Evolutionary conservation across 495 filamentous ascomycete genomes (phyloP).

Genomic region (Xylona heveae): DNA sequence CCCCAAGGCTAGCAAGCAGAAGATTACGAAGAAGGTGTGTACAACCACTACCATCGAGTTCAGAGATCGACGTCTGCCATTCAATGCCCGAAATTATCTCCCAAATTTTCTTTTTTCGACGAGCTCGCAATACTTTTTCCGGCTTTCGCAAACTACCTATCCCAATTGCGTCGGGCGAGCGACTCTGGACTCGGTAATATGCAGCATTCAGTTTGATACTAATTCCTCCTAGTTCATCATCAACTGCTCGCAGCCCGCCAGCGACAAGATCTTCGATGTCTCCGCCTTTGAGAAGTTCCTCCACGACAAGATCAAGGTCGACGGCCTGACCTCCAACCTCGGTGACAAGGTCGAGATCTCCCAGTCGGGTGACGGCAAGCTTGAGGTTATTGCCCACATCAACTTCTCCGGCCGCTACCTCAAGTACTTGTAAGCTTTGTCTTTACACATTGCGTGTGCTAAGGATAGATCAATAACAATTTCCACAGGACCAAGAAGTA

Average conservation of each 20-base stretch:
- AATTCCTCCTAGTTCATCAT: constrained; percentile 61
- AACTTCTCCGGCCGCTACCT: constrained; percentile 96
- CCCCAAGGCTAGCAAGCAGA: constrained; percentile 38
- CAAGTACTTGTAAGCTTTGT: constrained; percentile 78
- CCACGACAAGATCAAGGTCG: constrained; percentile 98
- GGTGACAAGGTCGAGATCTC: constrained; percentile 83
- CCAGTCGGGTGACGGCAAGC: constrained; percentile 81
- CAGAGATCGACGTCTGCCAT: no score
- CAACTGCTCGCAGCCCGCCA: constrained; percentile 91
- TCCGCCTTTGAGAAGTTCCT: constrained; percentile 99
- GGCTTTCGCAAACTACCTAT: constrained; percentile 3
- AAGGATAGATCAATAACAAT: constrained; percentile 3
- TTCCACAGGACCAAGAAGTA: constrained; percentile 88
- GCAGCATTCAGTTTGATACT: no score
- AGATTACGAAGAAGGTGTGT: constrained; percentile 46
- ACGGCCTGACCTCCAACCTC: constrained; percentile 92
- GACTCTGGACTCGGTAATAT: no score
- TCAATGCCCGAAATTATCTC: neutral
- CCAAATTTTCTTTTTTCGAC: constrained; percentile 6
- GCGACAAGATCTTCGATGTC: constrained; percentile 99
- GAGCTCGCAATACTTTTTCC: constrained; percentile 5
- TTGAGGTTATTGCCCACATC: constrained; percentile 93
- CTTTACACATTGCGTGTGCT: neutral
- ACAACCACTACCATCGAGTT: neutral
- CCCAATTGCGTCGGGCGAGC: constrained; percentile 4